Evolutionary conservation across 202 grass and related monocot genomes (phyloP).

Genomic region (Zoysia matrella): DNA sequence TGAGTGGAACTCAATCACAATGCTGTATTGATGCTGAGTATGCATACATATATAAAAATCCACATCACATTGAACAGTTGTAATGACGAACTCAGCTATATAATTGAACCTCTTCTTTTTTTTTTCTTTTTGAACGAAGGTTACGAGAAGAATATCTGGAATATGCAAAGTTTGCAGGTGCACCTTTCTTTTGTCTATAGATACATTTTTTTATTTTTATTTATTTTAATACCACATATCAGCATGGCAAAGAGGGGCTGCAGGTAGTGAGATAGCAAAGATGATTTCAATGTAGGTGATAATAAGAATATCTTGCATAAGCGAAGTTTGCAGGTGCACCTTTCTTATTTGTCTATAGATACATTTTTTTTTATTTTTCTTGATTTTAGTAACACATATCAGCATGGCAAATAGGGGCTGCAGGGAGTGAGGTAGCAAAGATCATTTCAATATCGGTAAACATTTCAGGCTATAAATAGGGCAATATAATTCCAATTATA

Average conservation of each 20-base stretch:
- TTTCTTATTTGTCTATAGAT: no score
- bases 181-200: no score
- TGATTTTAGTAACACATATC: conserved; percentile 1
- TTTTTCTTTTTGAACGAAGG: not conserved
- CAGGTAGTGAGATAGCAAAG: no score
- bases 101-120: not conserved
- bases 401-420: not conserved
- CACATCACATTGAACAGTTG: not conserved
- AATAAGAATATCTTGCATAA: not conserved
- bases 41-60: not conserved
- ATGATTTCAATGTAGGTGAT: no score
- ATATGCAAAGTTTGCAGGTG: not conserved
- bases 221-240: no score
- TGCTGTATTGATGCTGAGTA: not conserved
- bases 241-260: no score
- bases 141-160: conserved; percentile 15
- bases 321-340: not conserved
- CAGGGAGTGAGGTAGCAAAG: not conserved
- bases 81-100: not conserved
- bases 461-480: not conserved
- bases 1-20: not conserved
- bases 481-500: not conserved
- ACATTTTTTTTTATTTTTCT: not conserved
- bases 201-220: no score
- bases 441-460: not conserved